These are phyloP conservation scores for Yarrowia osloensis DNA, from an alignment of 805 yeast genomes.

Conservation along the genomic window DNA sequence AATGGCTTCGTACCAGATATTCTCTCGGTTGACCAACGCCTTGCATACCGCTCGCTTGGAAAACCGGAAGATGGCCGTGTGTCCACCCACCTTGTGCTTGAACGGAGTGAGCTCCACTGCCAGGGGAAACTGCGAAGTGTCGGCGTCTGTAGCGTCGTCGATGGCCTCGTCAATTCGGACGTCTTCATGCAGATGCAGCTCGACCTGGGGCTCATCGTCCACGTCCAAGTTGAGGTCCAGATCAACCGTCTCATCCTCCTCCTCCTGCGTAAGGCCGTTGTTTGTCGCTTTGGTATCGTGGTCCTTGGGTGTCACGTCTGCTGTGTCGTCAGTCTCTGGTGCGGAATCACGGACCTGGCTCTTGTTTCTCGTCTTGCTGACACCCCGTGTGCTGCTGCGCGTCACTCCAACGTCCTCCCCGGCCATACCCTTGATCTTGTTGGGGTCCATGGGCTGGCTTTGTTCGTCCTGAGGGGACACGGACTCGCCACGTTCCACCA, in stretches of 20 bases:
- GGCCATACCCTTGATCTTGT: constrained; percentile 23
- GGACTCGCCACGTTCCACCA: neutral
- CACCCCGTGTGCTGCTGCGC: constrained; percentile 14
- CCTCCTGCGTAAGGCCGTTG: neutral
- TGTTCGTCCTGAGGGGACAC: neutral
- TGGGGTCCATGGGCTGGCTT: constrained; percentile 6
- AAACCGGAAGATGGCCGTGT: constrained; percentile 92
- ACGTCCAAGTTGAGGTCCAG: neutral
- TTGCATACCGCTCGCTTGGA: constrained; percentile 92
- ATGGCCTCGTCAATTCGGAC: constrained; percentile 33
- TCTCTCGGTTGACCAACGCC: constrained; percentile 86
- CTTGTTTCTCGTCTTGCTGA: constrained; percentile 10
- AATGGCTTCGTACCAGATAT: constrained; percentile 86
- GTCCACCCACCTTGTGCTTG: constrained; percentile 95
- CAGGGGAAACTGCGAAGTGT: constrained; percentile 43
- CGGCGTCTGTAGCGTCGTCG: constrained; percentile 28
- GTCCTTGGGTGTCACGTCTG: neutral
- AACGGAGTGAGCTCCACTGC: constrained; percentile 91
- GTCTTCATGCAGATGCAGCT: constrained; percentile 30
- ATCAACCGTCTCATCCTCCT: constrained; percentile 14
- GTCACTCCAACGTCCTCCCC: constrained; percentile 16
- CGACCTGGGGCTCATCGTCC: constrained; percentile 7
- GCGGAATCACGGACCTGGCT: neutral
- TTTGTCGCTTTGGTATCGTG: neutral
- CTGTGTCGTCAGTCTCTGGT: neutral